Evolutionary conservation across 2,329 filamentous ascomycete genomes (phyloP).

Genomic region (Pseudocercospora musae): DNA sequence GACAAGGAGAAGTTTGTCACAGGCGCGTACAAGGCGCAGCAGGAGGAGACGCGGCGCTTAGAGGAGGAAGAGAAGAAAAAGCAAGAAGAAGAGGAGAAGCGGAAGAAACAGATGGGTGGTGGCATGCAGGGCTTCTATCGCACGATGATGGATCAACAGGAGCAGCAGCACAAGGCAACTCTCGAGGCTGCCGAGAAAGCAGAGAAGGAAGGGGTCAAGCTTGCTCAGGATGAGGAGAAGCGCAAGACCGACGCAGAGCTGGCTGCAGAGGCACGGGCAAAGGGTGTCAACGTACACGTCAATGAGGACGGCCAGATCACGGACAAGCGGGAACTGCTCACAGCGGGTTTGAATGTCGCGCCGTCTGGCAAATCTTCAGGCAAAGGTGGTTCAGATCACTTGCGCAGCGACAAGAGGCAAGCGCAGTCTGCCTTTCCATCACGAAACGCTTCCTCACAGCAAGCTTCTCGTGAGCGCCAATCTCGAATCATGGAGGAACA

Average conservation of each 20-base stretch:
- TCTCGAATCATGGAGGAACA: constrained; percentile 76
- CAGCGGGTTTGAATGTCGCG: constrained; percentile 70
- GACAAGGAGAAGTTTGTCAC: constrained; percentile 87
- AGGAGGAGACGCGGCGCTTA: constrained; percentile 67
- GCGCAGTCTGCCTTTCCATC: constrained; percentile 27
- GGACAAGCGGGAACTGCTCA: constrained; percentile 77
- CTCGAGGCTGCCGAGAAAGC: constrained; percentile 56
- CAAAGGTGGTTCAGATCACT: constrained; percentile 30
- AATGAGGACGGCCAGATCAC: constrained; percentile 82
- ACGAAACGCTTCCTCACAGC: constrained; percentile 47
- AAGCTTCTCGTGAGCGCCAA: constrained; percentile 71
- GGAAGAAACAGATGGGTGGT: constrained; percentile 59
- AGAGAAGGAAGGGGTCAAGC: constrained; percentile 34
- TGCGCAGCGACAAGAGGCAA: constrained; percentile 28
- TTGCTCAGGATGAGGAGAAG: constrained; percentile 35
- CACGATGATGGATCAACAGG: constrained; percentile 67
- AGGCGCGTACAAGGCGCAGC: constrained; percentile 75
- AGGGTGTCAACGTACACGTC: constrained; percentile 61
- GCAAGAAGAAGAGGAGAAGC: constrained; percentile 64
- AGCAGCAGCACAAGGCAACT: constrained; percentile 66
- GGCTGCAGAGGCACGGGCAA: constrained; percentile 65
- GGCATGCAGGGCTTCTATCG: constrained; percentile 74
- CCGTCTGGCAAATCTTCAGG: constrained; percentile 28
- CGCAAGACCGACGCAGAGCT: constrained; percentile 55
- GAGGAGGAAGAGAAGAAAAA: constrained; percentile 68